phyloP scores from a whole-genome alignment of 345 rosid species.

The Crucihimalaya himalaica region DNA sequence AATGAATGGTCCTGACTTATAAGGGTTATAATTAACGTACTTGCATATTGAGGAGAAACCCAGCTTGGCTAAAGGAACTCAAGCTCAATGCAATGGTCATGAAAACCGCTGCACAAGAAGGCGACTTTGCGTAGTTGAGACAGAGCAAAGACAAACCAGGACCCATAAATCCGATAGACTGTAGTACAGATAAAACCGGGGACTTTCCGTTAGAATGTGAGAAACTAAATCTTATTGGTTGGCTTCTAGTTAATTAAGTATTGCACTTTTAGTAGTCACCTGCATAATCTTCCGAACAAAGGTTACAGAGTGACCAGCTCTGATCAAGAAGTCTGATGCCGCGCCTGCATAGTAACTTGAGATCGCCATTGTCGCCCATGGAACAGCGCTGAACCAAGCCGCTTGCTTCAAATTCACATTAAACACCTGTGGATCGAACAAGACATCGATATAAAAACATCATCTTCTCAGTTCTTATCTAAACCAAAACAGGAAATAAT shows the following conservation, averaged over 20 bases:
- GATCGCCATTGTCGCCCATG: conserved; percentile 93
- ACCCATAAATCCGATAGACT: conserved; percentile 91
- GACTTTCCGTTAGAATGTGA: not conserved
- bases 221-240: no score
- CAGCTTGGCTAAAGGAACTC: conserved; percentile 98
- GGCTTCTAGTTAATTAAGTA: not conserved
- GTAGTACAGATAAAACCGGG: not conserved
- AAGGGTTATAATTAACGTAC: conserved; percentile 47
- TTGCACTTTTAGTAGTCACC: conserved; percentile 42
- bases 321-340: conserved; percentile 67
- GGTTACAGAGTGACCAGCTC: conserved; percentile 75
- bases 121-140: conserved; percentile 76
- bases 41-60: conserved; percentile 93
- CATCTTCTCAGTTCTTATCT: not conserved
- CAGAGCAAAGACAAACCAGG: conserved; percentile 83
- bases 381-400: conserved; percentile 98
- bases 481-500: not conserved
- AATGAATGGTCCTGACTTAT: not conserved
- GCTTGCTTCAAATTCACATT: conserved; percentile 90
- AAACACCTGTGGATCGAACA: conserved; percentile 55
- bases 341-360: conserved; percentile 82
- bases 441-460: conserved; percentile 4
- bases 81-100: conserved; percentile 81
- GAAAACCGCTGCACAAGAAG: conserved; percentile 55
- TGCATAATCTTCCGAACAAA: conserved; percentile 88